Evolutionary conservation across 768 basidiomycete genomes (phyloP).

Genomic region (Russula virescens): DNA sequence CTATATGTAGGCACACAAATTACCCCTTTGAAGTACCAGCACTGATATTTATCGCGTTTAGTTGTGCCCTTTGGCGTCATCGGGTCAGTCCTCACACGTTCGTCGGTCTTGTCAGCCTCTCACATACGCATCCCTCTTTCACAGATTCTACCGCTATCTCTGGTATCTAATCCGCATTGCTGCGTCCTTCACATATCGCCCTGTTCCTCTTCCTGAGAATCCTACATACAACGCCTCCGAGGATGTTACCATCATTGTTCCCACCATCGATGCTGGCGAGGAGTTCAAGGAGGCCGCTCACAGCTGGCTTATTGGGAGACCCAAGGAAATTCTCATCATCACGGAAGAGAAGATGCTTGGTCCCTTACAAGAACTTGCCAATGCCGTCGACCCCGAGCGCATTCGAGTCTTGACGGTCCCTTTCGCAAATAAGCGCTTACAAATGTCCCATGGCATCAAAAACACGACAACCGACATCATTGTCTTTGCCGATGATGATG

Average conservation of each 20-base stretch:
- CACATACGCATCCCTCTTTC: background rate
- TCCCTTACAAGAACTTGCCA: conserved; percentile 83
- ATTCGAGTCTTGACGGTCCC: conserved; percentile 88
- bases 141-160: conserved; percentile 86
- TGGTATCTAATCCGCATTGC: conserved; percentile 85
- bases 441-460: conserved; percentile 92
- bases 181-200: conserved; percentile 75
- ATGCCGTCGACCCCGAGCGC: conserved; percentile 75
- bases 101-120: background rate
- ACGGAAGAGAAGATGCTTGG: conserved; percentile 88
- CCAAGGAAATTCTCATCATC: conserved; percentile 74
- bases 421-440: conserved; percentile 88
- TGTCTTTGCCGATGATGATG: conserved; percentile 92
- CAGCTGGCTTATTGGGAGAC: conserved; percentile 88
- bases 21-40: background rate
- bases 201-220: conserved; percentile 85
- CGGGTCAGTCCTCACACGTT: conserved; percentile 46
- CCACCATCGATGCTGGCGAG: conserved; percentile 93
- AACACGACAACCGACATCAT: conserved; percentile 90
- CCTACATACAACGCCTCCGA: conserved; percentile 87
- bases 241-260: conserved; percentile 95
- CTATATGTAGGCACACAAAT: conserved; percentile 63
- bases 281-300: conserved; percentile 92
- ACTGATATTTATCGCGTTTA: conserved; percentile 30
- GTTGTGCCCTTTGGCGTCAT: conserved; percentile 89